These are phyloP conservation scores for Aspergillus sp. DNA, from an alignment of 2,329 filamentous ascomycete genomes.

Conservation along the genomic window DNA sequence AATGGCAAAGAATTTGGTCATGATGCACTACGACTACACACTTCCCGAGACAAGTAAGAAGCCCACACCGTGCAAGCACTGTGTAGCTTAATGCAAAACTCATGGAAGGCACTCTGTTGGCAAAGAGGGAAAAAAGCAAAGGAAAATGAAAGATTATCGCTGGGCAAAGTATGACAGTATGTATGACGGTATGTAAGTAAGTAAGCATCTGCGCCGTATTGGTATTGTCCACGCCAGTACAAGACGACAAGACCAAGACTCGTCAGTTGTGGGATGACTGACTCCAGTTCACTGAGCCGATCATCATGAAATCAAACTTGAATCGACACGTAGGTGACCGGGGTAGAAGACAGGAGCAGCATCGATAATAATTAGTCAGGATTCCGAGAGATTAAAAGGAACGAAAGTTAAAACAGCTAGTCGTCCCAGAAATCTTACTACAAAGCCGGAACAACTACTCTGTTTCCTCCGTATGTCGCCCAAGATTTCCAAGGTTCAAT, in stretches of 20 bases:
- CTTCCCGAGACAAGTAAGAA: neutral
- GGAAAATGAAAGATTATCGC: neutral
- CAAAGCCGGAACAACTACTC: too few species aligned
- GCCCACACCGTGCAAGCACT: neutral
- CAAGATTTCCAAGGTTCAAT: neutral
- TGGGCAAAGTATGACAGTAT: neutral
- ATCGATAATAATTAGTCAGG: constrained; percentile 1
- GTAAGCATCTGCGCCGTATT: neutral
- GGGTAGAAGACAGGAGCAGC: neutral
- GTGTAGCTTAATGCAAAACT: neutral
- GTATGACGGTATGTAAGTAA: neutral
- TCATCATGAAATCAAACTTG: constrained; percentile 11
- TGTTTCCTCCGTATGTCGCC: neutral
- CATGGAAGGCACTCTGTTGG: neutral
- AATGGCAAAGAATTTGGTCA: constrained; percentile 3
- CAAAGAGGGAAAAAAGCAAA: neutral
- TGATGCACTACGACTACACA: constrained; percentile 3
- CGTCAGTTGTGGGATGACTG: constrained; percentile 9
- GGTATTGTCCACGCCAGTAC: neutral
- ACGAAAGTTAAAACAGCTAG: constrained; percentile 7
- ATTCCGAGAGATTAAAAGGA: constrained; percentile 8
- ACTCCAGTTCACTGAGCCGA: constrained; percentile 10
- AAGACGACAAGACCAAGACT: neutral
- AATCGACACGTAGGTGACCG: constrained; percentile 8
- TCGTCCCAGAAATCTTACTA: neutral